Base-by-base conservation (phyloP, 1,284 basidiomycete genomes). In the Trametes pubescens region DNA sequence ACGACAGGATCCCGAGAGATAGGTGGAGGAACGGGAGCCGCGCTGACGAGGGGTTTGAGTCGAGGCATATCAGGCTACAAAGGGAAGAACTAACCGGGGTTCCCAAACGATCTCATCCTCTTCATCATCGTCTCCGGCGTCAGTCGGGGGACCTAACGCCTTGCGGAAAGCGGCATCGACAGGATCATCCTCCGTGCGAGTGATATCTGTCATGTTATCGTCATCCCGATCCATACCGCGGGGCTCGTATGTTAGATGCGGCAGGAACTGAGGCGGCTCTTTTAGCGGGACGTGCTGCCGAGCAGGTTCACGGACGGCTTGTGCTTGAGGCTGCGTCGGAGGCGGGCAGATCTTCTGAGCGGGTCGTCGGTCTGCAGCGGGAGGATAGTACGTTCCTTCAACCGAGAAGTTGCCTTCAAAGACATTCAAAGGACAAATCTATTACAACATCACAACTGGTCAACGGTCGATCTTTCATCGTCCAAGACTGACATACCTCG, bases 161-260 rank as follows among this genome's bases (percentile, higher is more conserved):
- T 87, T 80, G 32, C 90, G 77, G 80, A 96, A 94, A 2, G 92
- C 94, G 35, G 91, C 85, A 47, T 87, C 84, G 52, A 96, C 85
- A 0, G 90, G 87, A 72, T 96, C 95, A 66, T 95, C 93, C 54
- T 94, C 92, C 4, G 90, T 92, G 55, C 84, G 84, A 14, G 86
- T 90, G 40, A 81, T 81, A 65, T 90, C 89, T 3, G 89, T 90
- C 72, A 86, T 84, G n/a, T 82, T 81, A 61, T 92, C 92, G n/a
- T 86, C 87, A 29, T 90, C 89, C 2, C 70, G 74, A 16, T 83
- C 79, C 53, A 71, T 62, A 40, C 55, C 21, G 58, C 63, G 65
- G 0, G 51, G 53, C 8, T 51, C 46, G 51, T 40, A 38, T 2
- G 61, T 22, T 2, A 64, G 57, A 14, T 18, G 57, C 4, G 43